Conservation (phyloP, 1,284 basidiomycete genomes). For the Inonotus hispidus region DNA sequence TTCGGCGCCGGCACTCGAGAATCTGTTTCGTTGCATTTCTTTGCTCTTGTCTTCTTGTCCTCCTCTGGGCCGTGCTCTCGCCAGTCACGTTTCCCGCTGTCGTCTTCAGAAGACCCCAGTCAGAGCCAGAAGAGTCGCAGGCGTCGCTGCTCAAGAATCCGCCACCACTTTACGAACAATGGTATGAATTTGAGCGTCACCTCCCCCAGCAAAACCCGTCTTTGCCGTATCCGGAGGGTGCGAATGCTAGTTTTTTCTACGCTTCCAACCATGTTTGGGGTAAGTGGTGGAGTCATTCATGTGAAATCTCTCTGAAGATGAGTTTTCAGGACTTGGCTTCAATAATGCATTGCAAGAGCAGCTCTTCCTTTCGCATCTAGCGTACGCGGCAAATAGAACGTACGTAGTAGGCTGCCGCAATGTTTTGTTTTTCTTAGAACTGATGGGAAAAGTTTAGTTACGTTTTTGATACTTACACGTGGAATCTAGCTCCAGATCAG, state of each 20-base stretch:
- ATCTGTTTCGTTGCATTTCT: constrained; percentile 2
- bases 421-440: not conserved
- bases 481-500: not conserved
- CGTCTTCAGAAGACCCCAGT: not conserved
- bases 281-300: not conserved
- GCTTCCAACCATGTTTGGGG: constrained; percentile 16
- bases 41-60: not conserved
- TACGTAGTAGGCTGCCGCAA: constrained; percentile 2
- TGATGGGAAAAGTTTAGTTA: constrained; percentile 1
- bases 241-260: constrained; percentile 9
- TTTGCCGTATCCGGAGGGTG: constrained; percentile 16
- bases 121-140: not conserved
- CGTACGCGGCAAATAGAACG: constrained; percentile 19
- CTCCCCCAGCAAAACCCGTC: constrained; percentile 16
- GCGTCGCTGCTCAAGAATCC: not conserved
- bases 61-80: not conserved
- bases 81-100: not conserved
- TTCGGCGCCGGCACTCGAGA: constrained; percentile 6
- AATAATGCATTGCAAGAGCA: constrained; percentile 16
- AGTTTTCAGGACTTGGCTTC: constrained; percentile 8
- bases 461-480: constrained; percentile 16
- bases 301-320: not conserved
- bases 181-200: constrained; percentile 8
- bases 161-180: constrained; percentile 13
- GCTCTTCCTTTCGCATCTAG: constrained; percentile 19